Conservation (phyloP, 768 basidiomycete species). For the Suillus variegatus region DNA sequence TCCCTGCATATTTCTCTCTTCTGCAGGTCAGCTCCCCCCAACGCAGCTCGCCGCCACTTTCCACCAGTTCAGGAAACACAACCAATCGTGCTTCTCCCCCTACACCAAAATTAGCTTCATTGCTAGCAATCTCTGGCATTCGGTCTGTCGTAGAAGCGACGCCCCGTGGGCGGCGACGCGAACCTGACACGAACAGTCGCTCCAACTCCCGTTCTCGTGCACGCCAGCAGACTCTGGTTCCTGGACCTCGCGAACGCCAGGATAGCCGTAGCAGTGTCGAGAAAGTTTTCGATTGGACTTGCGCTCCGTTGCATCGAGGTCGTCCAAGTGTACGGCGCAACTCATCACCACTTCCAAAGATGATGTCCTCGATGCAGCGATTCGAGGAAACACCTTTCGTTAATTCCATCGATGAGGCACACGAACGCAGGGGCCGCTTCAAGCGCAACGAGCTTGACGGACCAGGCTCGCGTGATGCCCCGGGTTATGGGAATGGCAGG, state of each 20-base stretch:
- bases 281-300: slow-evolving; percentile 49
- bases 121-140: slow-evolving; percentile 35
- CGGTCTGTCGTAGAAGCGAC: slow-evolving; percentile 42
- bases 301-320: slow-evolving; percentile 40
- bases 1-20: slow-evolving; percentile 76
- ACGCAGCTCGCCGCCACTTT: slow-evolving; percentile 38
- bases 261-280: slow-evolving; percentile 40
- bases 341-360: slow-evolving; percentile 59
- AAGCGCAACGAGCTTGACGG: slow-evolving; percentile 56
- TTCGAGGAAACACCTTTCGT: slow-evolving; percentile 33
- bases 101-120: slow-evolving; percentile 51
- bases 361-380: slow-evolving; percentile 39
- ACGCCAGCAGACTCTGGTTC: slow-evolving; percentile 20
- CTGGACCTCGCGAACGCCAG: slow-evolving; percentile 18
- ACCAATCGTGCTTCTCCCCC: slow-evolving; percentile 51
- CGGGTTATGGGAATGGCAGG: slow-evolving; percentile 64
- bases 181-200: slow-evolving; percentile 39
- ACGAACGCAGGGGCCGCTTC: slow-evolving; percentile 52
- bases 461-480: slow-evolving; percentile 44
- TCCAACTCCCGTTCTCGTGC: slow-evolving; percentile 46
- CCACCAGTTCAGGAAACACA: slow-evolving; percentile 50
- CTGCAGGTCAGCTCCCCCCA: slow-evolving; percentile 52
- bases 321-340: slow-evolving; percentile 53
- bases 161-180: slow-evolving; percentile 55
- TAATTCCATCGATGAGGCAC: slow-evolving; percentile 19